Evolutionary conservation across 352 stramenopile genomes (phyloP), one percentile per base, ranked within the genome.

Genomic region (Pythium phragmitis): DNA sequence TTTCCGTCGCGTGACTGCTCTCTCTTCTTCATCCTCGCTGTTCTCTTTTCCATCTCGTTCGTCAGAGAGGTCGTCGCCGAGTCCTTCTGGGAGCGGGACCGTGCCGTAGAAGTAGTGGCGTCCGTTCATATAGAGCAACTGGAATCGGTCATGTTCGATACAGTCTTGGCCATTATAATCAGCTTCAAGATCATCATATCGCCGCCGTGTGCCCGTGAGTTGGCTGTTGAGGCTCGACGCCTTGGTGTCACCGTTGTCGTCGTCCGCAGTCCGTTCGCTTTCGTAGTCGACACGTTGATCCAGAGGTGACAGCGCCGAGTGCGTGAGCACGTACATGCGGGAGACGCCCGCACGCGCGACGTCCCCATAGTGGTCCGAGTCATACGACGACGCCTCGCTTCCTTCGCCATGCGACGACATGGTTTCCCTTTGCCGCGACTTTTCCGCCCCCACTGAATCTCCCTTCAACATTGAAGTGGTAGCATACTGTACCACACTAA

Each of bases 291-390:
- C 11, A 3, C 30, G 61, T 23, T 65, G 70, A 55, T 83, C 75
- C 3, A 73, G 23, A 11, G 70, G 63, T 4, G 66, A 72, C 51
- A 67, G 47, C 2, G 54, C 12, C 49, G 73, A 77, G 59, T 72
- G 52, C 21, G 64, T 69, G 6, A 90, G 67, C 39, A 86, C 74
- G 36, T 90, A 90, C 81, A 87, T 88, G 50, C 81, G 79, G 45
- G 75, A 76, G 57, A 88, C 88, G 3, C 81, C 81, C 2, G 72
- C 72, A 28, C 77, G 79, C 16, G 76, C 77, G 0, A 88, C 77
- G 4, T 68, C 62, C 7, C 81, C 77, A 60, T 83, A 86, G 23
- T 79, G 67, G 16, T 79, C 72, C 57, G 81, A 90, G 61, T 87
- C 73, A 34, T 73, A 76, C 1, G 81, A 90, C 39, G 81, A 87